These are phyloP conservation scores for Chrysophaeum taylorii DNA, from an alignment of 352 stramenopile species.

Conservation along the genomic window DNA sequence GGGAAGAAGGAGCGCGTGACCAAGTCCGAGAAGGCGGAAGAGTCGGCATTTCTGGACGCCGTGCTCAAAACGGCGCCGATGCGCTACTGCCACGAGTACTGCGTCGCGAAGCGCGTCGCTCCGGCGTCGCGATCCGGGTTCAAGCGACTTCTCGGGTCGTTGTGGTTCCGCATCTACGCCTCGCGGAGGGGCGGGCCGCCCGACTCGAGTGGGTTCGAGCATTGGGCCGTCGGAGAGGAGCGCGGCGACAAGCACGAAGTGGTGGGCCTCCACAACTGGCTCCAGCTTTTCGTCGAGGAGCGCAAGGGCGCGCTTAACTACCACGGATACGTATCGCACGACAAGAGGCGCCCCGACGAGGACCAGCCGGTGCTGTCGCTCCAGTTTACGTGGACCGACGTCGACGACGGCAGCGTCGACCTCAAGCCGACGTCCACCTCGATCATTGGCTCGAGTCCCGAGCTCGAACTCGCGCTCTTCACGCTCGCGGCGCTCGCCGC, in stretches of 20 bases:
- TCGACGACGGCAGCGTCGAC: not conserved
- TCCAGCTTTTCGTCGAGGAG: not conserved
- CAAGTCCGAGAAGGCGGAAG: not conserved
- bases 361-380: not conserved
- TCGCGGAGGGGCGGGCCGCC: no score
- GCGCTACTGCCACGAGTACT: not conserved
- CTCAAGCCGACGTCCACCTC: not conserved
- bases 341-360: not conserved
- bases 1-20: not conserved
- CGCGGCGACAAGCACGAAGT: not conserved
- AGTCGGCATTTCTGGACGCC: not conserved
- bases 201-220: not conserved
- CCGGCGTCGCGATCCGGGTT: not conserved
- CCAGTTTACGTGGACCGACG: not conserved
- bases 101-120: not conserved
- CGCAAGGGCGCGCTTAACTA: not conserved
- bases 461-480: not conserved
- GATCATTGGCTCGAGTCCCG: not conserved
- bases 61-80: not conserved
- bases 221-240: not conserved
- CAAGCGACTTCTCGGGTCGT: not conserved
- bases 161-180: not conserved
- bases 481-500: not conserved
- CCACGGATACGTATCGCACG: not conserved
- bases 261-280: not conserved